phyloP scores from a whole-genome alignment of 2,329 filamentous ascomycete species.

The Alternaria longipes region DNA sequence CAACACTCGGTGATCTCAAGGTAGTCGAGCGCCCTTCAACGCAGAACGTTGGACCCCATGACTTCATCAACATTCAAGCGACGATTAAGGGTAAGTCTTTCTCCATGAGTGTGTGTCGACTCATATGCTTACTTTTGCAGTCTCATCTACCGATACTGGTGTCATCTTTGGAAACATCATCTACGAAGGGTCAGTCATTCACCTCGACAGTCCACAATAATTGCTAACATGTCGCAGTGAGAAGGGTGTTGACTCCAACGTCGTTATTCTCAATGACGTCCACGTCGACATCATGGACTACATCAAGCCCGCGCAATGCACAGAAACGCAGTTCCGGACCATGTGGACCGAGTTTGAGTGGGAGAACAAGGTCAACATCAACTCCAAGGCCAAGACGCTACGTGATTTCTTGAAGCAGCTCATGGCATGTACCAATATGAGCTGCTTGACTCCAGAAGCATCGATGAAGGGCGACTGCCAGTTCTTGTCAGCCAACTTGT shows the following conservation, averaged over 20 bases:
- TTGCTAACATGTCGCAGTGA: constrained; percentile 76
- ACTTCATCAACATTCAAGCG: constrained; percentile 98
- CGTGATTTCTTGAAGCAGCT: constrained; percentile 92
- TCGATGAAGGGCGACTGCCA: constrained; percentile 97
- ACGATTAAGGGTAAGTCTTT: constrained; percentile 91
- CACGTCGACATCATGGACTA: constrained; percentile 99
- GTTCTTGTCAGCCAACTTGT: constrained; percentile 96
- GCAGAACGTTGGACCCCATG: constrained; percentile 92
- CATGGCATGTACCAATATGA: constrained; percentile 99
- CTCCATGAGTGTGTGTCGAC: constrained; percentile 38
- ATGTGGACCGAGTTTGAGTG: constrained; percentile 99
- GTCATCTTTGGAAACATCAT: constrained; percentile 99
- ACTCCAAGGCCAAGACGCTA: constrained; percentile 91
- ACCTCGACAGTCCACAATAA: background rate
- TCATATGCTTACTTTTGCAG: constrained; percentile 51
- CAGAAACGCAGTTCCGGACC: constrained; percentile 97
- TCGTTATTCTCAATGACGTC: constrained; percentile 97
- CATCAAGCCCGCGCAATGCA: constrained; percentile 95
- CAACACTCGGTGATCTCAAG: constrained; percentile 96
- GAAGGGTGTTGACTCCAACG: constrained; percentile 72
- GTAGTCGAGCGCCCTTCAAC: constrained; percentile 96
- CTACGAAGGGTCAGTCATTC: constrained; percentile 75
- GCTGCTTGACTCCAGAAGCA: constrained; percentile 93
- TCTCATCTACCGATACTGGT: constrained; percentile 95
- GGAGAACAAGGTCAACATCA: constrained; percentile 99